phyloP scores from a whole-genome alignment of 2,329 filamentous ascomycete species.

The Plenodomus lindquistii region DNA sequence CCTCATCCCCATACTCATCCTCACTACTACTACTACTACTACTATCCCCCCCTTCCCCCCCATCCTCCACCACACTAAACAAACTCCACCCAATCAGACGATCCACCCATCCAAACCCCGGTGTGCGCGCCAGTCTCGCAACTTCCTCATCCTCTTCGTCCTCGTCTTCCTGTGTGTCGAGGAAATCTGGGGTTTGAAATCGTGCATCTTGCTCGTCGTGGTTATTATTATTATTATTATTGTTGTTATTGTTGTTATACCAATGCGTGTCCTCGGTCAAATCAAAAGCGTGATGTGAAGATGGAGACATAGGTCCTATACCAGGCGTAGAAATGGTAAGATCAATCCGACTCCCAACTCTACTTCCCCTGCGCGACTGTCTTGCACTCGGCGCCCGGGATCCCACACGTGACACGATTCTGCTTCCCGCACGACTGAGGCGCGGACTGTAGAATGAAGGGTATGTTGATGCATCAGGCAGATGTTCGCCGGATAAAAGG shows the following conservation, averaged over 20 bases:
- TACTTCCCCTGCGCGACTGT: constrained; percentile 39
- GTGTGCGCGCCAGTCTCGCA: constrained; percentile 54
- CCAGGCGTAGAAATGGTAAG: constrained; percentile 39
- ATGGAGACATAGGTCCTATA: constrained; percentile 16
- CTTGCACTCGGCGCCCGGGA: constrained; percentile 47
- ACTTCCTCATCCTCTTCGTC: constrained; percentile 56
- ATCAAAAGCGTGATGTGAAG: constrained; percentile 35
- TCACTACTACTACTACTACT: constrained; percentile 28
- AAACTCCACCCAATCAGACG: constrained; percentile 61
- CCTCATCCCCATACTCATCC: constrained; percentile 32
- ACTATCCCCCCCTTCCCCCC: constrained; percentile 12
- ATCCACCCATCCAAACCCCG: constrained; percentile 63
- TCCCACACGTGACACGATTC: constrained; percentile 42
- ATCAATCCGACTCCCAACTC: constrained; percentile 43
- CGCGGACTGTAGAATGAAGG: constrained; percentile 35
- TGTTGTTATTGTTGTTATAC: neutral
- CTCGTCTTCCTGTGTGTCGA: constrained; percentile 50
- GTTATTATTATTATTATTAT: too few species aligned
- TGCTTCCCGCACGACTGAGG: constrained; percentile 38
- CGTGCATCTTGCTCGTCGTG: constrained; percentile 28
- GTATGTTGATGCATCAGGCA: constrained; percentile 37
- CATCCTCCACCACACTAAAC: constrained; percentile 58
- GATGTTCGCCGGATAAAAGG: constrained; percentile 39
- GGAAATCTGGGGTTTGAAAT: constrained; percentile 54
- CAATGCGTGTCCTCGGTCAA: constrained; percentile 11